Percentiles rank a stretch among this genome's conserved stretches.
These are phyloP conservation scores for Solidago caesia DNA, from an alignment of 129 eudicot species.

Conservation along the genomic window DNA sequence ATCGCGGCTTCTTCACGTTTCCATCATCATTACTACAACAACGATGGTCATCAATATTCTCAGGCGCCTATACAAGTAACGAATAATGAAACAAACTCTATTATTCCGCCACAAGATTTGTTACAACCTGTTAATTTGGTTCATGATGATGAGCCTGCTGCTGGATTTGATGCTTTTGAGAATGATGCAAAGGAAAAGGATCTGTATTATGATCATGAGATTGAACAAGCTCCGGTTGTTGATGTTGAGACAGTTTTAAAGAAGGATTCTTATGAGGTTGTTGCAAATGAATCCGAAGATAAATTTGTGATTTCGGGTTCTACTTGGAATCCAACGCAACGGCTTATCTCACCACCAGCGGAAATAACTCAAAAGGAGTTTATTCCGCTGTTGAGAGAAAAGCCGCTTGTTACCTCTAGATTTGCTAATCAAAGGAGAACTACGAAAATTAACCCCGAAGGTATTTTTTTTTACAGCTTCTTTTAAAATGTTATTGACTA, in stretches of 20 bases:
- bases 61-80: neutral
- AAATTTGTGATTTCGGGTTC: slow-evolving; percentile 32
- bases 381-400: slow-evolving; percentile 28
- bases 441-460: slow-evolving; percentile 45
- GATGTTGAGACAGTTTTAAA: slow-evolving; percentile 22
- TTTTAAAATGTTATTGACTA: no score
- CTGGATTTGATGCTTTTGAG: no score
- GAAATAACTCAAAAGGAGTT: slow-evolving; percentile 13
- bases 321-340: slow-evolving; percentile 33
- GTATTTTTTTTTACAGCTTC: slow-evolving; percentile 17
- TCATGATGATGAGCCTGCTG: no score
- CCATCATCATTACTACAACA: slow-evolving; percentile 25
- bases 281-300: slow-evolving; percentile 4
- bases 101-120: slow-evolving; percentile 33
- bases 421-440: slow-evolving; percentile 48
- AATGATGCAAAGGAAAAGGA: no score
- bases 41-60: slow-evolving; percentile 25
- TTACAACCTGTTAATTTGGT: neutral
- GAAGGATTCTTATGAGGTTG: slow-evolving; percentile 21
- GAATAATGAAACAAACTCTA: neutral
- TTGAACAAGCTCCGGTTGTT: slow-evolving; percentile 23
- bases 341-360: neutral
- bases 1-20: slow-evolving; percentile 61
- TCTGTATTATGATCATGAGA: no score
- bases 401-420: slow-evolving; percentile 44